Conservation (phyloP, 345 rosid genomes). For the Melaleuca alternifolia region DNA sequence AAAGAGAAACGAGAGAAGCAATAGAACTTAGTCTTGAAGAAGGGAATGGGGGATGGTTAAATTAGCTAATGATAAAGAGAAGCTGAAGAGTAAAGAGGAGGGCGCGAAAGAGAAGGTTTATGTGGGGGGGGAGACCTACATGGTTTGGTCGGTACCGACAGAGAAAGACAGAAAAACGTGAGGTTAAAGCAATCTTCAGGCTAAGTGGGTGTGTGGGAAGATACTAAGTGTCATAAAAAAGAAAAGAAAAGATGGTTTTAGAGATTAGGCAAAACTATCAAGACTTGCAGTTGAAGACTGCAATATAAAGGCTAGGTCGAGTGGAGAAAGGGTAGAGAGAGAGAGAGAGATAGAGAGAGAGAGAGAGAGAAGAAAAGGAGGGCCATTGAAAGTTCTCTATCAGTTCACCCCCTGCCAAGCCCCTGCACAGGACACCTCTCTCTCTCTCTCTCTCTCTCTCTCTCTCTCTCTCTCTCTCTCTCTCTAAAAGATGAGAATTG, state of each 20-base stretch:
- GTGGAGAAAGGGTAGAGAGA: slow-evolving; percentile 35
- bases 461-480: background rate
- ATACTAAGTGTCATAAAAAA: background rate
- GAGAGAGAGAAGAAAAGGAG: background rate
- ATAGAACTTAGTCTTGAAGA: background rate
- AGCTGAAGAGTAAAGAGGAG: background rate
- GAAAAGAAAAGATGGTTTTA: background rate
- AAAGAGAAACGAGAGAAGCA: background rate
- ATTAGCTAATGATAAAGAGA: slow-evolving; percentile 3
- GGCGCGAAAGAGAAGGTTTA: background rate
- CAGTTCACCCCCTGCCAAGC: slow-evolving; percentile 56
- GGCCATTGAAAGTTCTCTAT: slow-evolving; percentile 78
- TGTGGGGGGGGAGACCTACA: slow-evolving; percentile 52
- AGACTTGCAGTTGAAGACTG: background rate
- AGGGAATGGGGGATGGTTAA: slow-evolving; percentile 3
- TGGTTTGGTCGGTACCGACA: slow-evolving; percentile 51
- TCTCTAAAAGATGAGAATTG: background rate
- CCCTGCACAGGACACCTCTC: slow-evolving; percentile 6
- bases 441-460: slow-evolving; percentile 18
- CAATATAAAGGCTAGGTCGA: slow-evolving; percentile 43
- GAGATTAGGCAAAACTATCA: background rate
- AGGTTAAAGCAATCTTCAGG: background rate
- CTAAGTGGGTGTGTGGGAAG: slow-evolving; percentile 1
- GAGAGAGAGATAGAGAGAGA: background rate
- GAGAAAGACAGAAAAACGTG: slow-evolving; percentile 18